Conservation (phyloP, 202 grass and related monocot species). For the Setaria viridis region DNA sequence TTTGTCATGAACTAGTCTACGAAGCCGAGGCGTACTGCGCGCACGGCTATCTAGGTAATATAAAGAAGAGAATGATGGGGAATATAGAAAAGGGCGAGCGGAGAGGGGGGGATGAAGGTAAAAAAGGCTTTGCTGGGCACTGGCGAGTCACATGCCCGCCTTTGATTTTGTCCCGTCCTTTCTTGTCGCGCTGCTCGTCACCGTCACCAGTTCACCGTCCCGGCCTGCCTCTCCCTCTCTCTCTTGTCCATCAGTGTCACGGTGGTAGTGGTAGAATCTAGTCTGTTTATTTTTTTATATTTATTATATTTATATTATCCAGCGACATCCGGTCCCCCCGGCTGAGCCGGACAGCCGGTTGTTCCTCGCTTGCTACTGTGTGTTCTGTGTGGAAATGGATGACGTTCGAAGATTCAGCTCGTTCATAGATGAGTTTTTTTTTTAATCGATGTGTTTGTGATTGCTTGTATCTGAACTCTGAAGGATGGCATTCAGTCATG, state of each 20-base stretch:
- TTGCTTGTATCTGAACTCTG: background rate
- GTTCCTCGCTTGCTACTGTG: background rate
- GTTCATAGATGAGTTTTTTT: background rate
- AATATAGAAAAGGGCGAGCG: background rate
- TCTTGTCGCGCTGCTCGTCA: slow-evolving; percentile 39
- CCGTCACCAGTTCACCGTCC: background rate
- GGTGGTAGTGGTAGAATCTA: background rate
- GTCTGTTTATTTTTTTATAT: background rate
- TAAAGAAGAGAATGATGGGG: slow-evolving; percentile 46
- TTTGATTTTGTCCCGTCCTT: slow-evolving; percentile 50
- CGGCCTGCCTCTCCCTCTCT: background rate
- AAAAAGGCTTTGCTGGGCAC: slow-evolving; percentile 13
- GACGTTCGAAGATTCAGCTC: background rate
- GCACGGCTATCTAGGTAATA: background rate
- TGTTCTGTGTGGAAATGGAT: background rate
- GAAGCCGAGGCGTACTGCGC: background rate
- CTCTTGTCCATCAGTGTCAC: background rate
- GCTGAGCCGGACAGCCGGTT: background rate
- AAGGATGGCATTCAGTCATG: background rate
- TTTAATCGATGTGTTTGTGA: background rate
- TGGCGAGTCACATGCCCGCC: slow-evolving; percentile 48
- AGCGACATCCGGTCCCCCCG: slow-evolving; percentile 1
- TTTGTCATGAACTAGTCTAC: slow-evolving; percentile 40
- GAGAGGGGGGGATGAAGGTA: background rate
- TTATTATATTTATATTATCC: background rate